Evolutionary conservation across 2,329 filamentous ascomycete genomes (phyloP).

Genomic region (Hypoxylon sp.): DNA sequence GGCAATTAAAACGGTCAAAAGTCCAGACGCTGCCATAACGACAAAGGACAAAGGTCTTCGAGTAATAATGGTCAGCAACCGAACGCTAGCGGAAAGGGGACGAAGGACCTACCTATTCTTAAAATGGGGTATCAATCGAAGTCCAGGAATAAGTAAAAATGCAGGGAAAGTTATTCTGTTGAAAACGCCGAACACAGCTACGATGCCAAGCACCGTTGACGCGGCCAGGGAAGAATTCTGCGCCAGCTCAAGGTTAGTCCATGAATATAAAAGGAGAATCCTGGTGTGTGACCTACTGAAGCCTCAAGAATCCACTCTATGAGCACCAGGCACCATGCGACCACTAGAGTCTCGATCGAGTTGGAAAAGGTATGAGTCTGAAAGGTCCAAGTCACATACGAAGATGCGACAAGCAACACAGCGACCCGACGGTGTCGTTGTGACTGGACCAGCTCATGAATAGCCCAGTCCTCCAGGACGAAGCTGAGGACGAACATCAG

Average conservation of each 20-base stretch:
- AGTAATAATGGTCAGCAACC: constrained; percentile 42
- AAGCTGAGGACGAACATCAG: constrained; percentile 97
- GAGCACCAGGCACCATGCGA: constrained; percentile 93
- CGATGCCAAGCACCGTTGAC: constrained; percentile 82
- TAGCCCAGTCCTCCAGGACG: constrained; percentile 96
- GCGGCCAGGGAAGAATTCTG: constrained; percentile 82
- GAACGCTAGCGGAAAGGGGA: background rate
- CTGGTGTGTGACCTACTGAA: constrained; percentile 69
- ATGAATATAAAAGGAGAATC: background rate
- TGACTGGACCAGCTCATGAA: constrained; percentile 89
- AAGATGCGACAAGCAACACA: constrained; percentile 89
- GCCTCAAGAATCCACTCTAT: constrained; percentile 87
- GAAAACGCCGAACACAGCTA: constrained; percentile 89
- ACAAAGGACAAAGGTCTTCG: constrained; percentile 72
- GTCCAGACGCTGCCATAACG: constrained; percentile 74
- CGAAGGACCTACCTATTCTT: constrained; percentile 75
- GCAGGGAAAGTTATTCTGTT: constrained; percentile 98
- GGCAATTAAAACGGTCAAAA: constrained; percentile 79
- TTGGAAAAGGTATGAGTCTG: constrained; percentile 99
- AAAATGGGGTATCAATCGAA: constrained; percentile 89
- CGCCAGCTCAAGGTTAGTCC: constrained; percentile 57
- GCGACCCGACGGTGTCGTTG: constrained; percentile 80
- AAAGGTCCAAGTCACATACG: constrained; percentile 98
- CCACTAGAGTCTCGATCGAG: constrained; percentile 92
- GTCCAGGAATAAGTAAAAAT: constrained; percentile 86